A percentile compares a stretch with the other conserved stretches of the same genome.
These are phyloP conservation scores for Monosporozyma aerobia DNA, from an alignment of 805 yeast genomes.

Conservation along the genomic window DNA sequence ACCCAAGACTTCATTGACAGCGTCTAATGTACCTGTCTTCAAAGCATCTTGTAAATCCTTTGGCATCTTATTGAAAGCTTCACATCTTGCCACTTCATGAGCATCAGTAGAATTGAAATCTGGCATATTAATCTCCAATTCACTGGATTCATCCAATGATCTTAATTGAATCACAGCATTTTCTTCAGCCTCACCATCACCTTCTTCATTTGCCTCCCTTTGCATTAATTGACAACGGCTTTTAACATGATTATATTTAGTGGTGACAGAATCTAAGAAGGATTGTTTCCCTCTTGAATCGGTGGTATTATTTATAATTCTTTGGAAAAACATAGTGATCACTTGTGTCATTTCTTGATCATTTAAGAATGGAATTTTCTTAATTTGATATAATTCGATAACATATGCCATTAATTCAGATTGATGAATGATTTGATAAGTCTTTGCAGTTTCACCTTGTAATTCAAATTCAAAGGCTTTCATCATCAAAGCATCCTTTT, in stretches of 20 bases:
- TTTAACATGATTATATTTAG: constrained; percentile 67
- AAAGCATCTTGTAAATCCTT: constrained; percentile 64
- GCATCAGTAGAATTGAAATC: constrained; percentile 40
- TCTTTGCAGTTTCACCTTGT: constrained; percentile 35
- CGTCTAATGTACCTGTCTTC: constrained; percentile 60
- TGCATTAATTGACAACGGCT: constrained; percentile 61
- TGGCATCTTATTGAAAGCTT: constrained; percentile 50
- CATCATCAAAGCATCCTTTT: constrained; percentile 89
- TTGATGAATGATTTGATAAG: constrained; percentile 68
- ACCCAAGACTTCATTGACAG: constrained; percentile 75
- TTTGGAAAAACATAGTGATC: constrained; percentile 60
- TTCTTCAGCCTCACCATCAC: constrained; percentile 32
- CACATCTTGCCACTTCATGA: constrained; percentile 36
- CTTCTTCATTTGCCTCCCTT: constrained; percentile 33
- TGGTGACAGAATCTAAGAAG: constrained; percentile 62
- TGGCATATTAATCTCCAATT: constrained; percentile 65
- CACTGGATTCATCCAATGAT: constrained; percentile 75
- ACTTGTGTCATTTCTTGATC: constrained; percentile 32
- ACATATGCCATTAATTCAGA: constrained; percentile 73
- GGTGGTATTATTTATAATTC: constrained; percentile 34
- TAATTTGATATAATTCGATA: constrained; percentile 32
- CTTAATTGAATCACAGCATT: constrained; percentile 81
- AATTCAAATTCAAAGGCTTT: constrained; percentile 78
- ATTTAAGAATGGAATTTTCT: constrained; percentile 28
- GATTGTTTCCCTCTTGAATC: constrained; percentile 58